Evolutionary conservation across 1,284 basidiomycete genomes (phyloP).

Genomic region (Puccinia polysora): DNA sequence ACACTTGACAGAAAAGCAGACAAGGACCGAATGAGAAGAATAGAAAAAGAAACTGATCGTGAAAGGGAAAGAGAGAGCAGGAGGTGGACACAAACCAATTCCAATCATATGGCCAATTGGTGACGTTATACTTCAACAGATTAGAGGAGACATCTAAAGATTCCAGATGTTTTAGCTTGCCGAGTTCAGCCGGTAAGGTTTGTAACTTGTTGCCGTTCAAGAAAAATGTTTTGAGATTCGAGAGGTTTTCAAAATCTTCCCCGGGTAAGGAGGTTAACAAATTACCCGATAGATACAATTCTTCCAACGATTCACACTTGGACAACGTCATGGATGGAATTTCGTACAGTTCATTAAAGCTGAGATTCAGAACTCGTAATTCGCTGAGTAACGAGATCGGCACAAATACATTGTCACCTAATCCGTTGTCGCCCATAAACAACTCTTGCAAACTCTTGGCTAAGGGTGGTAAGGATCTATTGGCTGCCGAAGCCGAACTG

Average conservation of each 20-base stretch:
- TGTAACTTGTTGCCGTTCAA: slow-evolving; percentile 92
- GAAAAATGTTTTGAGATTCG: slow-evolving; percentile 69
- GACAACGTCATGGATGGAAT: slow-evolving; percentile 71
- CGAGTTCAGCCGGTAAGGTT: slow-evolving; percentile 84
- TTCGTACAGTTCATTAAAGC: slow-evolving; percentile 92
- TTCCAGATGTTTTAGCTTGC: slow-evolving; percentile 71
- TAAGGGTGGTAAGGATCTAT: slow-evolving; percentile 61
- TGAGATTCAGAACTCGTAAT: slow-evolving; percentile 79
- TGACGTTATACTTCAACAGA: slow-evolving; percentile 91
- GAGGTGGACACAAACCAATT: slow-evolving; percentile 69
- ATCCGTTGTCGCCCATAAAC: slow-evolving; percentile 81
- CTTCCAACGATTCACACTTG: slow-evolving; percentile 66
- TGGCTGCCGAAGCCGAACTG: slow-evolving; percentile 44
- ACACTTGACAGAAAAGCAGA: neutral
- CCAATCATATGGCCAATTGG: slow-evolving; percentile 99
- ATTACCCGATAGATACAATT: slow-evolving; percentile 91
- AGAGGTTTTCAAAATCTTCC: slow-evolving; percentile 72
- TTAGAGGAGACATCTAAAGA: slow-evolving; percentile 93
- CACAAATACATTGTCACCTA: slow-evolving; percentile 76
- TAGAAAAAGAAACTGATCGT: neutral
- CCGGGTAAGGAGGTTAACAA: slow-evolving; percentile 82
- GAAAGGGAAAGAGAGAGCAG: neutral
- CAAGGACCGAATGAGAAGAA: neutral
- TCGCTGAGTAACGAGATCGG: slow-evolving; percentile 70
- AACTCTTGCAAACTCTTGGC: slow-evolving; percentile 69